phyloP scores from a whole-genome alignment of 2,329 filamentous ascomycete genomes.

The Cladobotryum protrusum region DNA sequence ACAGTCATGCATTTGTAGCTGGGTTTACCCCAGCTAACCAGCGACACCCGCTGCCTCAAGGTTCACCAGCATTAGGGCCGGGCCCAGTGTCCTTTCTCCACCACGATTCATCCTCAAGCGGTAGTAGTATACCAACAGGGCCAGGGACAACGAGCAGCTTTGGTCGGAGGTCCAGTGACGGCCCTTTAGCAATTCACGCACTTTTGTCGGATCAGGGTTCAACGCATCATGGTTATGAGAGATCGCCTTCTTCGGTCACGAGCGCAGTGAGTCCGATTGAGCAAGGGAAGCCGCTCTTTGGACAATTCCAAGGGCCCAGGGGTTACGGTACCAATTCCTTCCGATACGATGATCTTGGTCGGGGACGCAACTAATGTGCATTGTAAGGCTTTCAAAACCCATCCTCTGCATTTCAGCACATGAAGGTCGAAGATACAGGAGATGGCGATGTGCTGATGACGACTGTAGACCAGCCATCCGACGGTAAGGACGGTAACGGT shows the following conservation, averaged over 20 bases:
- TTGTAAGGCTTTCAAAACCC: slow-evolving; percentile 29
- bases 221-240: slow-evolving; percentile 2
- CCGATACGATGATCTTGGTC: slow-evolving; percentile 10
- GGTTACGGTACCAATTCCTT: slow-evolving; percentile 30
- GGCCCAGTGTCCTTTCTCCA: slow-evolving; percentile 33
- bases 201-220: slow-evolving; percentile 39
- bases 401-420: slow-evolving; percentile 26
- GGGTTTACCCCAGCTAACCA: slow-evolving; percentile 26
- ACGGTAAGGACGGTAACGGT: slow-evolving; percentile 13
- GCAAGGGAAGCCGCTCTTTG: slow-evolving; percentile 17
- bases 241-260: slow-evolving; percentile 13
- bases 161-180: slow-evolving; percentile 41
- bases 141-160: slow-evolving; percentile 31
- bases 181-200: slow-evolving; percentile 48
- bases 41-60: slow-evolving; percentile 22
- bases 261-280: slow-evolving; percentile 22
- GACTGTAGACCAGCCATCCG: slow-evolving; percentile 18
- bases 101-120: slow-evolving; percentile 40
- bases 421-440: slow-evolving; percentile 23
- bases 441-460: slow-evolving; percentile 29
- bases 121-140: slow-evolving; percentile 36
- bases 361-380: slow-evolving; percentile 23
- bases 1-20: not conserved
- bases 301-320: slow-evolving; percentile 20
- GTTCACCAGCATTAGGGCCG: slow-evolving; percentile 23